These are phyloP conservation scores for Plenodomus lindquistii DNA, from an alignment of 2,329 filamentous ascomycete genomes.

Conservation along the genomic window DNA sequence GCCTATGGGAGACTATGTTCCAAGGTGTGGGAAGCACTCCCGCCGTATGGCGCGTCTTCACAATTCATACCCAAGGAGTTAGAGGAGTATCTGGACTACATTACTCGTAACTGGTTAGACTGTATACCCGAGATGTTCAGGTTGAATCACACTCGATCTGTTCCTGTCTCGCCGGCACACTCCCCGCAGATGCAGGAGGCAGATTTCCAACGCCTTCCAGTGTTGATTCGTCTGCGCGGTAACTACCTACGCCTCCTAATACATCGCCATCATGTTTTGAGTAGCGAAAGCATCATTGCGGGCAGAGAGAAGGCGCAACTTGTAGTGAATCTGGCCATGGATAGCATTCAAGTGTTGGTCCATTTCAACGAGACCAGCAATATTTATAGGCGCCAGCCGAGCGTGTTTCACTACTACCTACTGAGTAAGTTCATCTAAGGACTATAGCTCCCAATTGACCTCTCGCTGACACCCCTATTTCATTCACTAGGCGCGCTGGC, in stretches of 20 bases:
- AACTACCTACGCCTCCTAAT: conserved; percentile 23
- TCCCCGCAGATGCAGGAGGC: conserved; percentile 15
- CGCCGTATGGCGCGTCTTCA: conserved; percentile 19
- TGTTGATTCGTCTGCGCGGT: conserved; percentile 20
- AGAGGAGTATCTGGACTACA: conserved; percentile 25
- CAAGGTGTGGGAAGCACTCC: conserved; percentile 24
- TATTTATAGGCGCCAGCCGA: conserved; percentile 23
- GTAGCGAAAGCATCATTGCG: conserved; percentile 15
- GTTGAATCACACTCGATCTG: conserved; percentile 17
- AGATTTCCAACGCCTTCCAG: conserved; percentile 20
- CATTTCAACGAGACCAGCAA: conserved; percentile 23
- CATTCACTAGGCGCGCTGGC: too few species aligned
- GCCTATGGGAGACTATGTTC: conserved; percentile 23
- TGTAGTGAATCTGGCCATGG: conserved; percentile 22
- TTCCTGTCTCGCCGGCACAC: conserved; percentile 11
- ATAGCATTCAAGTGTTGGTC: conserved; percentile 24
- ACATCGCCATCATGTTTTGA: conserved; percentile 25
- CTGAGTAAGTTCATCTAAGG: too few species aligned
- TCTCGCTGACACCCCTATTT: too few species aligned
- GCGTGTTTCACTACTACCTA: conserved; percentile 24
- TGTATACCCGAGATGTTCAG: conserved; percentile 22
- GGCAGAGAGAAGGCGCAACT: conserved; percentile 13
- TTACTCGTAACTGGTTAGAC: conserved; percentile 20
- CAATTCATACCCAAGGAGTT: conserved; percentile 25
- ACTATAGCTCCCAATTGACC: too few species aligned